Evolutionary conservation across 192 early-diverging fungal genomes (phyloP).

Genomic region (Jimgerdemannia lactiflua): DNA sequence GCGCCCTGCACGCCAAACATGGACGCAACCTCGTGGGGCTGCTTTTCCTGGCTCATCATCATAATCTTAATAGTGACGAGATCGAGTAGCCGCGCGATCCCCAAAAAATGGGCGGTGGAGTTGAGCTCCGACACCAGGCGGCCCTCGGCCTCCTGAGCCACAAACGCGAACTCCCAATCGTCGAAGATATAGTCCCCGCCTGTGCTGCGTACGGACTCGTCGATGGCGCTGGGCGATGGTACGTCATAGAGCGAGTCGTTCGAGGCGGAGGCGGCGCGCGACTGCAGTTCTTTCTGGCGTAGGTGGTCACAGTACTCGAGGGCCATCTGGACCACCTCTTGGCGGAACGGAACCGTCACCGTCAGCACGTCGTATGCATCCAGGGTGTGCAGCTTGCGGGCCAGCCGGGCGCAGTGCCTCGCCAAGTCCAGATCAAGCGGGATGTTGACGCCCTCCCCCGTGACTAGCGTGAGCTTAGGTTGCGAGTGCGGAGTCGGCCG

Average conservation of each 20-base stretch:
- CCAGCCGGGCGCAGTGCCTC: slow-evolving; percentile 10
- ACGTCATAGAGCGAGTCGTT: not conserved
- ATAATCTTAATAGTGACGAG: slow-evolving; percentile 14
- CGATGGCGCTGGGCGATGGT: not conserved
- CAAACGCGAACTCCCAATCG: slow-evolving; percentile 15
- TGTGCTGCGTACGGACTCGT: slow-evolving; percentile 2
- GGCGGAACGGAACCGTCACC: slow-evolving; percentile 2
- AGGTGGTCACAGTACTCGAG: slow-evolving; percentile 12
- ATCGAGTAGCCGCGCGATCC: slow-evolving; percentile 7
- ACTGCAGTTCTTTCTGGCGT: slow-evolving; percentile 8
- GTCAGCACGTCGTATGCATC: slow-evolving; percentile 11
- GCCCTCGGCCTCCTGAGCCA: slow-evolving; percentile 10
- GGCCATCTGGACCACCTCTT: slow-evolving; percentile 3
- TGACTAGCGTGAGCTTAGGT: too few species aligned
- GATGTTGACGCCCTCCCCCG: too few species aligned
- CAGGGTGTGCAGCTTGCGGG: slow-evolving; percentile 8
- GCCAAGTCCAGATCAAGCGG: not conserved
- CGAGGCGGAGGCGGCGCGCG: not conserved
- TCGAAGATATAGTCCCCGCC: slow-evolving; percentile 5
- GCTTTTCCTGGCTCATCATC: slow-evolving; percentile 12
- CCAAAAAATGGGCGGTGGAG: slow-evolving; percentile 12
- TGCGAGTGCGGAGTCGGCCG: too few species aligned
- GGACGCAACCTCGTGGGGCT: slow-evolving; percentile 1
- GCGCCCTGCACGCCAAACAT: slow-evolving; percentile 9
- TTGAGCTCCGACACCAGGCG: slow-evolving; percentile 14